These are phyloP conservation scores for Spongospora subterranea DNA, from an alignment of 208 protist species.

Conservation along the genomic window DNA sequence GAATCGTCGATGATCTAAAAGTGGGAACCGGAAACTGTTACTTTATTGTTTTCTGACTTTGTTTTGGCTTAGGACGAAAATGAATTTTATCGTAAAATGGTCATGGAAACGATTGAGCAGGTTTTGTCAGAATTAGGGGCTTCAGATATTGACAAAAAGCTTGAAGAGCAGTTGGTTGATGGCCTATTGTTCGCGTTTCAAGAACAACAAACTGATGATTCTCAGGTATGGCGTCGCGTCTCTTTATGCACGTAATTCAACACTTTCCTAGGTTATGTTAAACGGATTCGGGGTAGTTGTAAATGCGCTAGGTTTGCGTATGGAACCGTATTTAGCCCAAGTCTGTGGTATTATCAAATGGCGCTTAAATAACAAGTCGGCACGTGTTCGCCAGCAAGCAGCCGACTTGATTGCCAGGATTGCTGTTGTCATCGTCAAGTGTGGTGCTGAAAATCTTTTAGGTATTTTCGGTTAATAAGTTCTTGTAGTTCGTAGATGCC, in stretches of 20 bases:
- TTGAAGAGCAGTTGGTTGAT: constrained; percentile 94
- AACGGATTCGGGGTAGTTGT: constrained; percentile 91
- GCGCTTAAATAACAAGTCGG: constrained; percentile 91
- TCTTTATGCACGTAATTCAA: not conserved
- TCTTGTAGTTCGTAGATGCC: too few relatives aligned
- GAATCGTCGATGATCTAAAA: constrained; percentile 94
- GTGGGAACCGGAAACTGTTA: not conserved
- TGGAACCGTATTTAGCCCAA: constrained; percentile 90
- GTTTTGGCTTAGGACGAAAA: constrained; percentile 83
- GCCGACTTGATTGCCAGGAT: constrained; percentile 93
- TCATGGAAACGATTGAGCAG: constrained; percentile 76
- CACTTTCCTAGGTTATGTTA: constrained; percentile 72
- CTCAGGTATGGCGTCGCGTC: constrained; percentile 67
- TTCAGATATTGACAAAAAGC: constrained; percentile 85
- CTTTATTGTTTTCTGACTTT: not conserved
- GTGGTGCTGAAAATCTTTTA: constrained; percentile 70
- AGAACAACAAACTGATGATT: constrained; percentile 85
- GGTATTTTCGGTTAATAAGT: not conserved
- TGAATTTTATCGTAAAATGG: constrained; percentile 91
- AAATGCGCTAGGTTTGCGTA: constrained; percentile 87
- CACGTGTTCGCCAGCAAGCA: constrained; percentile 90
- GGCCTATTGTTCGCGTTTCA: constrained; percentile 94
- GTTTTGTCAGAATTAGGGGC: constrained; percentile 76
- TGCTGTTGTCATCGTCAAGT: constrained; percentile 89
- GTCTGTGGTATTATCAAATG: constrained; percentile 94